Evolutionary conservation across 2,329 filamentous ascomycete genomes (phyloP), one percentile per base, ranked within the genome.

Genomic region (Whalleya microplaca): DNA sequence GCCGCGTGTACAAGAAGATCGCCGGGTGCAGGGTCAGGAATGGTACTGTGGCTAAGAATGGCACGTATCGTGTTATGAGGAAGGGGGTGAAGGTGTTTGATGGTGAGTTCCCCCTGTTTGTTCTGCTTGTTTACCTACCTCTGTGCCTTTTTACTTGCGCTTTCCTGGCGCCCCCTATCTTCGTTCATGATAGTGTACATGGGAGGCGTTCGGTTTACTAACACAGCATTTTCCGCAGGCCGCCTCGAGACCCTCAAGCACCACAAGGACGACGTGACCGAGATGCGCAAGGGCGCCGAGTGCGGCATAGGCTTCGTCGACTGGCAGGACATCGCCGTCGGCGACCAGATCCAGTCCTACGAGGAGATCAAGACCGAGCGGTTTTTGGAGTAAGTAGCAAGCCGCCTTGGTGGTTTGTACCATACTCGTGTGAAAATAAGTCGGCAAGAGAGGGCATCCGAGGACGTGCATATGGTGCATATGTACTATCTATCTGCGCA

Each of bases 261-360:
- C 68, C 86, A 90, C 72, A 97, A 98, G 81, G 96, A 96, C 72
- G 91, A 97, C 63, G 90, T 95, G 27, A 79, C 80, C 45, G 91
- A 96, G 69, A 95, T 96, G 86, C 87, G 86, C 67, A 98, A 96
- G 76, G 93, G 92, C 56, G 85, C 83, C n/a, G 95, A 99, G 75
- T 99, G 95, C 68, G 95, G 95, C 64, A 88, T 99, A 64, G 87
- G 85, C 50, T 94, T 99, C 68, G 86, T 89, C 2, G 83, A 80
- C 29, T 99, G 92, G 86, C 81, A 89, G 46, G 89, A 86, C 20
- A 89, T 98, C 71, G 73, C 88, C 68, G 79, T 86, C 14, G 95
- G 94, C 23, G 95, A 99, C 75, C 84, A 88, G 72, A 83, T 99
- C 59, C 95, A 98, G 77, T 88, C 87, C 32, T 96, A 93, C 69